Evolutionary conservation across 2,329 filamentous ascomycete genomes (phyloP).

Genomic region (Aspergillus proliferans): DNA sequence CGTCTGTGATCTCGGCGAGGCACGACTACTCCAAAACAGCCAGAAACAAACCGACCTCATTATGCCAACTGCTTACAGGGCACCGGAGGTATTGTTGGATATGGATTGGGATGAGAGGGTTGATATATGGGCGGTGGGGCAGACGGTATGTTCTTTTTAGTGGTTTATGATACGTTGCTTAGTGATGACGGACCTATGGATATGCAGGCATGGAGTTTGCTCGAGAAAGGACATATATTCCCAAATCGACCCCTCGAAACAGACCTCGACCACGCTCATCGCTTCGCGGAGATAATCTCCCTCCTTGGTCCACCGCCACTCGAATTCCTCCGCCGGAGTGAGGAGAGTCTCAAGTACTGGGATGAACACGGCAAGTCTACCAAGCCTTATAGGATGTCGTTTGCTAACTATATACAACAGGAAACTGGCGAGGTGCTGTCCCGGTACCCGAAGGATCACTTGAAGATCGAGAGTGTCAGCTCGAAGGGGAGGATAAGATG

Average conservation of each 20-base stretch:
- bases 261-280: conserved; percentile 29
- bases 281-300: conserved; percentile 40
- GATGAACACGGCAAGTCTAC: conserved; percentile 22
- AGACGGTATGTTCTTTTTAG: conserved; percentile 32
- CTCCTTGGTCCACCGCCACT: conserved; percentile 37
- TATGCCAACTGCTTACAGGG: conserved; percentile 16
- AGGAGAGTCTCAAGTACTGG: conserved; percentile 29
- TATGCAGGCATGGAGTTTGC: conserved; percentile 35
- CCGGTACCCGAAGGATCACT: conserved; percentile 20
- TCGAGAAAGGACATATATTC: conserved; percentile 39
- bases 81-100: conserved; percentile 38
- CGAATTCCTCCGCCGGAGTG: conserved; percentile 21
- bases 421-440: conserved; percentile 18
- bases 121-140: conserved; percentile 45
- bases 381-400: conserved; percentile 2
- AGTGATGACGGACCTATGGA: neutral
- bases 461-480: conserved; percentile 17
- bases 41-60: conserved; percentile 20
- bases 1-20: conserved; percentile 44
- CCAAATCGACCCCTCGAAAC: conserved; percentile 24
- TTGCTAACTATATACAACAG: conserved; percentile 5
- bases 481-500: conserved; percentile 15
- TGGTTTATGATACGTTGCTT: conserved; percentile 2
- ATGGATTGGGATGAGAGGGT: conserved; percentile 37
- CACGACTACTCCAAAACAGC: conserved; percentile 24